Evolutionary conservation across 176 grass and related monocot species (phyloP), one percentile per base, ranked within the genome.

Genomic region (barley (Hordeum vulgare)): DNA sequence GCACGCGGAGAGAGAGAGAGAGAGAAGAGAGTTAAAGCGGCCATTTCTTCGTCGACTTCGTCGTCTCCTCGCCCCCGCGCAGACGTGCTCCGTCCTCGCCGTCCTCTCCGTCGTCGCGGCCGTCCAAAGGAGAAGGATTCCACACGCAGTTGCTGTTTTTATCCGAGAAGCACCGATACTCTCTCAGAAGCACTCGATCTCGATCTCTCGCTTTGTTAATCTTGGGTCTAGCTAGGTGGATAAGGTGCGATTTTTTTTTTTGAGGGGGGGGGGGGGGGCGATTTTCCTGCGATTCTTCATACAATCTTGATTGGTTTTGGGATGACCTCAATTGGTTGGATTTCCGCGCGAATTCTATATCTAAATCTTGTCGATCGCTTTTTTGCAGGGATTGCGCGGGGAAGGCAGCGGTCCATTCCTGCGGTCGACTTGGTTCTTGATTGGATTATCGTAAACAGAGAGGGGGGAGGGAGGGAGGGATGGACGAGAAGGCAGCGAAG

Each of bases 401-500:
- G 40, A 41, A 47, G 24, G 25, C 24, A 25, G 25, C 26, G 71
- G 44, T 56, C 44, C 23, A 29, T 26, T 74, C 44, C 36, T 47
- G 13, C 7, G 40, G 40, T 27, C 69, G 69, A 72, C 12, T 47
- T 23, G 42, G 42, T 74, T 74, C 71, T 74, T 74, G 28, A 15
- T 51, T 8, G 42, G 71, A 49, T 74, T 53, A 21, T 33, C 31
- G 25, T 27, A 9, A 74, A 74, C 25, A 18, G 70, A 29, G 70
- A 28, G 20, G 20, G 40, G 35, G 20, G 69, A n/a, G 10, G 61
- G 61, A 42, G 41, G 69, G 23, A 51, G 44, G 45, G 44, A 53
- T 74, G 94, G 89, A 96, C 25, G 89, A 97, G 75, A 94, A 91
- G 85, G 85, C 83, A 9, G 85, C 83, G 3, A 90, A 87, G 88